These are phyloP conservation scores for Stagonosporopsis vannaccii DNA, from an alignment of 2,329 filamentous ascomycete species.

Conservation along the genomic window DNA sequence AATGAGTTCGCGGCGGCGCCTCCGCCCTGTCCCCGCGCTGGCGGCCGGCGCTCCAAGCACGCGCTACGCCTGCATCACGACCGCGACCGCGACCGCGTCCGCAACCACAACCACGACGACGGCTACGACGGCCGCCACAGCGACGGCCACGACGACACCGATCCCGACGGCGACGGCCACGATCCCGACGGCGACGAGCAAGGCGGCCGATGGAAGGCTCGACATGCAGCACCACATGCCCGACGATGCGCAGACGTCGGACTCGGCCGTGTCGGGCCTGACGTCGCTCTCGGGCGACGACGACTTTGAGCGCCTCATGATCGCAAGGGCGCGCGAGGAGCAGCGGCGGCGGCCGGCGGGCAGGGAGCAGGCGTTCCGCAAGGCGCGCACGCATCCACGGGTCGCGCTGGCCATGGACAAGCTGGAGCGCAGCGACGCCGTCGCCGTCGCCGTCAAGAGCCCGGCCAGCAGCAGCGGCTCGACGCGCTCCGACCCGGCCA, in stretches of 20 bases:
- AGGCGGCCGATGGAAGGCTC: slow-evolving; percentile 27
- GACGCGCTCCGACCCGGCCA: slow-evolving; percentile 50
- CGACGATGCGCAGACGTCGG: slow-evolving; percentile 31
- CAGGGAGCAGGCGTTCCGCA: slow-evolving; percentile 51
- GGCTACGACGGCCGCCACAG: background rate
- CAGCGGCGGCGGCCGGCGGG: slow-evolving; percentile 49
- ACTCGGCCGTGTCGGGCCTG: slow-evolving; percentile 43
- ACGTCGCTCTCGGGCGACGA: slow-evolving; percentile 52
- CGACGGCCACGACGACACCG: slow-evolving; percentile 19
- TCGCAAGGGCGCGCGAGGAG: slow-evolving; percentile 55
- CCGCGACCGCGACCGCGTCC: slow-evolving; percentile 9
- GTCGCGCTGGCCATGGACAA: slow-evolving; percentile 54
- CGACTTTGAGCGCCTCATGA: slow-evolving; percentile 55
- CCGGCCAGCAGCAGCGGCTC: slow-evolving; percentile 49
- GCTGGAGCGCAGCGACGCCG: slow-evolving; percentile 47
- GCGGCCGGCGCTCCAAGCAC: slow-evolving; percentile 35
- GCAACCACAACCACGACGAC: slow-evolving; percentile 9
- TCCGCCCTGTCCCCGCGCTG: slow-evolving; percentile 43
- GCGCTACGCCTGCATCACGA: slow-evolving; percentile 31
- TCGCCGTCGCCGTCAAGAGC: slow-evolving; percentile 31
- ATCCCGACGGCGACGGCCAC: slow-evolving; percentile 6
- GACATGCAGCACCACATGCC: slow-evolving; percentile 35
- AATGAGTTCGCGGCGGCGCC: slow-evolving; percentile 47
- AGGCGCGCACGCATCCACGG: slow-evolving; percentile 51
- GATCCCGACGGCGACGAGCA: slow-evolving; percentile 15